These are phyloP conservation scores for Backusella australiensis DNA, from an alignment of 192 early-diverging fungal species.

Conservation along the genomic window DNA sequence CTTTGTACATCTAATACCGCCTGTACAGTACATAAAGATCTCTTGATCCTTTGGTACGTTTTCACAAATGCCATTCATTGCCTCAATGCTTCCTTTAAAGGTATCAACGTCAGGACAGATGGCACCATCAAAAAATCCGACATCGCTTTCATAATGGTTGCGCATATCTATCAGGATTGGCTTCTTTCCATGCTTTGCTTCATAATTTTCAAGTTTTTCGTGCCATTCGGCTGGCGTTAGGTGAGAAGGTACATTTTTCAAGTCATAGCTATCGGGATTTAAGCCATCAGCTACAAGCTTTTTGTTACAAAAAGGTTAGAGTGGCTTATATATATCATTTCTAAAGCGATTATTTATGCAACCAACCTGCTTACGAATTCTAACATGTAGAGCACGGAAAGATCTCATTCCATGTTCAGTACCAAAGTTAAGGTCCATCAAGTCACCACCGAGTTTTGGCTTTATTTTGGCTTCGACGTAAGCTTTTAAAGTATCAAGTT, in stretches of 20 bases:
- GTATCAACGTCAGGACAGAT: conserved; percentile 71
- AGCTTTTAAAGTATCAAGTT: conserved; percentile 44
- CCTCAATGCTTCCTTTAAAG: conserved; percentile 64
- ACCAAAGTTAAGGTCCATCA: conserved; percentile 63
- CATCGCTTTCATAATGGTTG: conserved; percentile 73
- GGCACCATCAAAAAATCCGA: conserved; percentile 71
- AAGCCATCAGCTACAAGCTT: conserved; percentile 62
- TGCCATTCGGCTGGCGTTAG: conserved; percentile 70
- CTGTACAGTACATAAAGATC: conserved; percentile 82
- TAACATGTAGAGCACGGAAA: conserved; percentile 67
- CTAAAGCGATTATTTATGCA: conserved; percentile 5
- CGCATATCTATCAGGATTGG: conserved; percentile 74
- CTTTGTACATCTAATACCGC: conserved; percentile 76
- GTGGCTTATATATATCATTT: not conserved
- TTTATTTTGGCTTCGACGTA: conserved; percentile 46
- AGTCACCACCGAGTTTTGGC: conserved; percentile 27
- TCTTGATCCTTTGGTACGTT: conserved; percentile 52
- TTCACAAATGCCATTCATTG: conserved; percentile 58
- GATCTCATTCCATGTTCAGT: conserved; percentile 54
- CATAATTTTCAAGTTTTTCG: conserved; percentile 42
- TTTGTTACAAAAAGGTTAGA: not conserved
- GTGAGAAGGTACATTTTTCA: conserved; percentile 63
- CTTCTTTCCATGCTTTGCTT: conserved; percentile 32
- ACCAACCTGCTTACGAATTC: conserved; percentile 56
- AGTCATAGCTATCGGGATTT: conserved; percentile 47